Conservation (phyloP, 2,329 filamentous ascomycete genomes). For the Orbilia javanica region DNA sequence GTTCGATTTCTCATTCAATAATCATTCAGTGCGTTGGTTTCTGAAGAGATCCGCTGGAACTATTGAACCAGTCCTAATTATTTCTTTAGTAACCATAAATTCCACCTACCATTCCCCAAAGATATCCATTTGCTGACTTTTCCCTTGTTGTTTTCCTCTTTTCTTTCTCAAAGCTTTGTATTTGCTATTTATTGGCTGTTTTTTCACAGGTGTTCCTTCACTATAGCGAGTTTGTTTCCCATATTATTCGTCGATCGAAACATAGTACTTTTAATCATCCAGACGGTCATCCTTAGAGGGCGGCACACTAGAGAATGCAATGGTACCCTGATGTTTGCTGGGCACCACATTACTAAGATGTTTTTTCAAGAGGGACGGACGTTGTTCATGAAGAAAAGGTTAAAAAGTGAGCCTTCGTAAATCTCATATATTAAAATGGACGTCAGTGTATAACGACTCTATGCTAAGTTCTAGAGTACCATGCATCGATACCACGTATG, state of each 20-base stretch:
- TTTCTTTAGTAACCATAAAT: background rate
- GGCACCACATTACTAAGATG: background rate
- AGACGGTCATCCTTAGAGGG: background rate
- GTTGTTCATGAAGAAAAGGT: background rate
- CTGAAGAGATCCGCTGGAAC: background rate
- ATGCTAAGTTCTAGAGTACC: conserved; percentile 16
- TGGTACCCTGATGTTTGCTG: background rate
- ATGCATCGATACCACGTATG: conserved; percentile 3
- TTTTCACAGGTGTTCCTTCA: background rate
- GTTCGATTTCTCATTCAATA: background rate
- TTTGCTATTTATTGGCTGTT: background rate
- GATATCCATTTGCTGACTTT: background rate
- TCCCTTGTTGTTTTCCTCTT: background rate
- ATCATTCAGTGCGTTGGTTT: background rate
- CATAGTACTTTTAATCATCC: conserved; percentile 5
- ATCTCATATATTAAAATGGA: conserved; percentile 30
- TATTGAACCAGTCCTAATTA: background rate
- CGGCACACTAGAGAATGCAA: background rate
- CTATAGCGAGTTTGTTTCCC: conserved; percentile 1
- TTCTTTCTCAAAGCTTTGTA: background rate
- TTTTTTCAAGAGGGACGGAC: background rate
- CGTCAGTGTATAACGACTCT: conserved; percentile 26
- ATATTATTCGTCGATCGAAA: background rate
- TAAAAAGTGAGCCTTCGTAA: conserved; percentile 7
- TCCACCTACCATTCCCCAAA: background rate